A percentile compares a stretch with the other conserved stretches of the same genome.
Conservation (phyloP, 2,329 filamentous ascomycete genomes). For the Passalora sequoiae region DNA sequence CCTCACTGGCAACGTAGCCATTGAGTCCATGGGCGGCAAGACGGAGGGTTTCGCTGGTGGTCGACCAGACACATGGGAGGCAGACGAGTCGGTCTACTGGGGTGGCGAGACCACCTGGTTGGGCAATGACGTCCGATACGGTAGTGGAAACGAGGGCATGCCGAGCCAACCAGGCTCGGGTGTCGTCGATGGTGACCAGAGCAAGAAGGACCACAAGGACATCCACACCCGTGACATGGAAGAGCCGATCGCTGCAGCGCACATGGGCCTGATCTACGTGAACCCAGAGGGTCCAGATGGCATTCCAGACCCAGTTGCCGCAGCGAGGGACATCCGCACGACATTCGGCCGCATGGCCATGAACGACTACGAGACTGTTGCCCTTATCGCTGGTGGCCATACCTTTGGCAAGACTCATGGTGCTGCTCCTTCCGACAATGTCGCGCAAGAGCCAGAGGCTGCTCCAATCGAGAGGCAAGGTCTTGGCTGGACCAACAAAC, state of each 20-base stretch:
- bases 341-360: slow-evolving; percentile 78
- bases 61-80: slow-evolving; percentile 67
- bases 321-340: slow-evolving; percentile 65
- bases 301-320: slow-evolving; percentile 62
- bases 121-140: slow-evolving; percentile 67
- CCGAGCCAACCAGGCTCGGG: slow-evolving; percentile 32
- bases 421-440: slow-evolving; percentile 58
- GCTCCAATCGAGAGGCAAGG: slow-evolving; percentile 62
- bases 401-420: slow-evolving; percentile 78
- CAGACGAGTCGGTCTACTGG: slow-evolving; percentile 74
- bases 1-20: slow-evolving; percentile 68
- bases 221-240: slow-evolving; percentile 60
- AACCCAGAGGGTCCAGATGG: slow-evolving; percentile 75
- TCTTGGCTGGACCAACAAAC: slow-evolving; percentile 65
- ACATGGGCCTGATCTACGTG: slow-evolving; percentile 77
- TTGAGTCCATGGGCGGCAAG: slow-evolving; percentile 71
- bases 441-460: slow-evolving; percentile 63
- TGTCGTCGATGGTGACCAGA: slow-evolving; percentile 40
- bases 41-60: slow-evolving; percentile 70
- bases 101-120: slow-evolving; percentile 70
- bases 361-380: slow-evolving; percentile 77
- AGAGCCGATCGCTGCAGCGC: slow-evolving; percentile 60
- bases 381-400: slow-evolving; percentile 73
- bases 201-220: slow-evolving; percentile 40
- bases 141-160: slow-evolving; percentile 47